phyloP scores from a whole-genome alignment of 768 basidiomycete species.

The Asterophora parasitica region DNA sequence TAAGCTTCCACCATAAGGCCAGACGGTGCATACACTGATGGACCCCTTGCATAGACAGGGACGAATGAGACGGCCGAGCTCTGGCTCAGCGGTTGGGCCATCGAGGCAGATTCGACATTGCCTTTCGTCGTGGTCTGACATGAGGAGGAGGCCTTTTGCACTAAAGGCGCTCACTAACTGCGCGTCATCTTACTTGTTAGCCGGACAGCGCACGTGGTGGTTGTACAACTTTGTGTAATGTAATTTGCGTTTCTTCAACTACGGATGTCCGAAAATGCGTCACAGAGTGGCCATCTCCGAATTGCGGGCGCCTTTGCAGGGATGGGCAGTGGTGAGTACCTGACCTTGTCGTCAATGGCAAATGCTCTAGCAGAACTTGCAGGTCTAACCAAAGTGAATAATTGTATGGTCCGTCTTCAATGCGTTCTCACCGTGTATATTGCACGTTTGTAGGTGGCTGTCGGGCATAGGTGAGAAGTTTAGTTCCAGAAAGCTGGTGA shows the following conservation, averaged over 20 bases:
- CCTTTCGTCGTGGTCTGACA: slow-evolving; percentile 38
- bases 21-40: slow-evolving; percentile 46
- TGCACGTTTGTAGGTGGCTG: slow-evolving; percentile 46
- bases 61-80: slow-evolving; percentile 72
- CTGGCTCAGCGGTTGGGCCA: slow-evolving; percentile 51
- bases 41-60: slow-evolving; percentile 80
- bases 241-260: too few relatives aligned
- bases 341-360: not conserved
- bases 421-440: not conserved
- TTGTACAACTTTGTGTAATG: not conserved
- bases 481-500: slow-evolving; percentile 8
- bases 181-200: slow-evolving; percentile 7
- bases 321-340: slow-evolving; percentile 51
- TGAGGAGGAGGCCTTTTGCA: too few relatives aligned
- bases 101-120: slow-evolving; percentile 87
- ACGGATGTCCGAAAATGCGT: slow-evolving; percentile 28
- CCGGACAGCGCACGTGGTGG: not conserved
- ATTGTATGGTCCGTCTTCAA: not conserved
- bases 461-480: slow-evolving; percentile 57
- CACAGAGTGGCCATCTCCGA: slow-evolving; percentile 34
- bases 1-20: not conserved
- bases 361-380: not conserved
- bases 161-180: not conserved
- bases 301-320: slow-evolving; percentile 55
- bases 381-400: slow-evolving; percentile 47